Conservation (phyloP, 306 rosid species). For the Bauhinia variegata region DNA sequence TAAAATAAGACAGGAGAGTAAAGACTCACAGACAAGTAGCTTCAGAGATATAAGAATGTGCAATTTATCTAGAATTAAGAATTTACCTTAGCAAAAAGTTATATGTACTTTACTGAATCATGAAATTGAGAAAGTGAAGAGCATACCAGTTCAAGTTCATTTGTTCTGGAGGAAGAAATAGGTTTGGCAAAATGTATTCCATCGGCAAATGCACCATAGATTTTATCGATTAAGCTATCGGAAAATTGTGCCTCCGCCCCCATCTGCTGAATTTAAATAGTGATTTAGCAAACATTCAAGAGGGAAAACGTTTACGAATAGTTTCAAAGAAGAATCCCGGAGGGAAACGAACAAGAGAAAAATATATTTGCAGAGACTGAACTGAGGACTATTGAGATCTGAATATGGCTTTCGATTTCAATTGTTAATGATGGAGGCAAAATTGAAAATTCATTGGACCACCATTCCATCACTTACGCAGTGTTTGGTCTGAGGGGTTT, state of each 20-base stretch:
- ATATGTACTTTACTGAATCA: neutral
- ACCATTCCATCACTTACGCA: neutral
- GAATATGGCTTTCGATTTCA: constrained; percentile 26
- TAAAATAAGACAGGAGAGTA: constrained; percentile 19
- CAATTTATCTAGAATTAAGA: constrained; percentile 10
- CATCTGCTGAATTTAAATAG: constrained; percentile 42
- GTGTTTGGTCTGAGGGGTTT: too few relatives aligned
- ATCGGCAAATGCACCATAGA: constrained; percentile 58
- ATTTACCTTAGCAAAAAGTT: neutral
- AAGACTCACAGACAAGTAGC: neutral
- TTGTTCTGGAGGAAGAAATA: constrained; percentile 62
- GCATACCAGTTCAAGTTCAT: constrained; percentile 72
- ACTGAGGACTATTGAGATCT: neutral
- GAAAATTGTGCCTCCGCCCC: constrained; percentile 52
- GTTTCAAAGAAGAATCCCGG: neutral
- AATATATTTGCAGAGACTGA: neutral
- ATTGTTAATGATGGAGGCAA: constrained; percentile 34
- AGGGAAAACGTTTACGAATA: neutral
- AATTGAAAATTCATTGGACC: constrained; percentile 8
- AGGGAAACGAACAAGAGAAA: neutral
- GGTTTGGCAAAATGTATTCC: constrained; percentile 75
- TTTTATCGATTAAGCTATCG: constrained; percentile 60
- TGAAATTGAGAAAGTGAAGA: neutral
- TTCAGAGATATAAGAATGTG: neutral
- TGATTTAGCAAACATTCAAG: constrained; percentile 3